Evolutionary conservation across 106 monocot species (phyloP).

Genomic region (Cymbidium sinense): DNA sequence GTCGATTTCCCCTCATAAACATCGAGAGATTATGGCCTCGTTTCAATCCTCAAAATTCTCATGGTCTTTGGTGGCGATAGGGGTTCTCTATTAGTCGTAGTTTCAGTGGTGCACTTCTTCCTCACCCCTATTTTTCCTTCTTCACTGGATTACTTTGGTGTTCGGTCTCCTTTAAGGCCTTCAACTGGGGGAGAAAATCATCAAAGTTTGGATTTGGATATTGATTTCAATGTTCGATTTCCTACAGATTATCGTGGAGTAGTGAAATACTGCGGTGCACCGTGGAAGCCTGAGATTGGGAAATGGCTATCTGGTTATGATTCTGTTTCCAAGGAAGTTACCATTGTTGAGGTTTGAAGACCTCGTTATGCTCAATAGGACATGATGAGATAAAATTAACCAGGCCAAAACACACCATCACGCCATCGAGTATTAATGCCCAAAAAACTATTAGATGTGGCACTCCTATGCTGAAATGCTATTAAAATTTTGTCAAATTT

Average conservation of each 20-base stretch:
- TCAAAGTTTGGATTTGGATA: constrained; percentile 1
- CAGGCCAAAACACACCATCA: no score
- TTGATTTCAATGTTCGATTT: constrained; percentile 24
- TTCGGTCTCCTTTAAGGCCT: constrained; percentile 9
- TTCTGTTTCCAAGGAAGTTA: constrained; percentile 23
- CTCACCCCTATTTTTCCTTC: constrained; percentile 40
- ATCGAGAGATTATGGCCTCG: constrained; percentile 12
- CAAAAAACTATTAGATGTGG: no score
- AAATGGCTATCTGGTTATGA: constrained; percentile 67
- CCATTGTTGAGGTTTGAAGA: constrained; percentile 71
- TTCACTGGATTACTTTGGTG: constrained; percentile 35
- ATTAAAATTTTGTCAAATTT: no score
- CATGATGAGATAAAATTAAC: no score
- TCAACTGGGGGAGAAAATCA: not conserved
- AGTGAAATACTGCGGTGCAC: constrained; percentile 54
- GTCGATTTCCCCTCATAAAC: no score
- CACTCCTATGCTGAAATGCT: no score
- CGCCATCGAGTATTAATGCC: no score
- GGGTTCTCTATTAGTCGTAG: constrained; percentile 20
- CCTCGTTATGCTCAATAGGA: no score
- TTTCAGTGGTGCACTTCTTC: constrained; percentile 40
- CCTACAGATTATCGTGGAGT: constrained; percentile 36
- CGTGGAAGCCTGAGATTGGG: constrained; percentile 80
- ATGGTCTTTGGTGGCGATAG: constrained; percentile 26
- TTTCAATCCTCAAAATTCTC: constrained; percentile 36